Base-by-base conservation (phyloP, 2,329 filamentous ascomycete genomes). In the Colletotrichum viniferum region DNA sequence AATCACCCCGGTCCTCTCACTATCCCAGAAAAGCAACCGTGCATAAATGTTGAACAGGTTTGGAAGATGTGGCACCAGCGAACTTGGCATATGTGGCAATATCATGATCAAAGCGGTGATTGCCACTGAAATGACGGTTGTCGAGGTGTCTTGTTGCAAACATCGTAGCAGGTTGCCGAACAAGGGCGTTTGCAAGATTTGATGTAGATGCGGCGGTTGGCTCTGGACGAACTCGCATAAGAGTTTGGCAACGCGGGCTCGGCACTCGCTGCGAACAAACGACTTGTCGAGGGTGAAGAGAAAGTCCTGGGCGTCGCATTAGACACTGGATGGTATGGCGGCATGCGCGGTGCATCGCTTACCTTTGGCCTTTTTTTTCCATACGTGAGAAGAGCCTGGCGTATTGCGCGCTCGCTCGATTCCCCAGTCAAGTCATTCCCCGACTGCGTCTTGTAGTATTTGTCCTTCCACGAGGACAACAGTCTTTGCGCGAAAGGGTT, bases 31-130 rank as follows among this genome's bases (percentile, higher is more conserved):
- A 1, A 97, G 85, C 60, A 96, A 84, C 64, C 95, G 89, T 70
- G 93, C 94, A 82, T 97, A 97, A 68, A 97, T 93, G 76, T 96
- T 93, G 87, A 96, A 97, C 21, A 97, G 86, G 24, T 91, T 91
- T 34, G 94, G 92, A 7, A 97, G 87, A 80, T 93, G 90, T 1
- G 91, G 88, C 3, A 92, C 91, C 16, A 96, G 85, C 4, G 93
- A 93, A 78, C 90, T 93, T 1, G 94, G 94, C 83, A 96, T 94
- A 81, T 96, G 94, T 3, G 95, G 95, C 65, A 97, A 83, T 32
- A 96, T 91, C 95, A 97, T 97, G 78, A 95, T 93, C 74, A 97
- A 84, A 9, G 92, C 91, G 6, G 94, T 94, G 68, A 97, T 86
- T 2, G 94, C 94, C 58, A 95, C 86, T 2, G 94, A 94, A n/a